Conservation (phyloP, 2,329 filamentous ascomycete species). For the Calonectria pseudoturangicola region DNA sequence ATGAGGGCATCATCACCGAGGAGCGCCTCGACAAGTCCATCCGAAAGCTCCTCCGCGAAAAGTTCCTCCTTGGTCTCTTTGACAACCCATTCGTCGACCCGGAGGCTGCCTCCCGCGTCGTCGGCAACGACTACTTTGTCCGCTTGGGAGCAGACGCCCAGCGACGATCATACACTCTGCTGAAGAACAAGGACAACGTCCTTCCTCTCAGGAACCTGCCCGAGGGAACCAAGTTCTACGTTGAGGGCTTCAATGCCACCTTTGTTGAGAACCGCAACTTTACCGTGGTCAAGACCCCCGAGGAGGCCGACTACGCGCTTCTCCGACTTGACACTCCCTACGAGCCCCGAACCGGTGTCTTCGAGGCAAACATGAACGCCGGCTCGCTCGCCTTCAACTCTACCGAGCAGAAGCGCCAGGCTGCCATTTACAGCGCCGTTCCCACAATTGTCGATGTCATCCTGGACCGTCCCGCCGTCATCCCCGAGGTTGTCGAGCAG, state of each 20-base stretch:
- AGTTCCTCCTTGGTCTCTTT: constrained; percentile 70
- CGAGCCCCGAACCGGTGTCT: constrained; percentile 58
- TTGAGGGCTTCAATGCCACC: constrained; percentile 44
- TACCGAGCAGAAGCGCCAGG: constrained; percentile 50
- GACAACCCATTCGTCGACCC: constrained; percentile 69
- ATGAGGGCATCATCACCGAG: constrained; percentile 64
- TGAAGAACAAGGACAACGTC: constrained; percentile 49
- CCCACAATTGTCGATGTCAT: constrained; percentile 65
- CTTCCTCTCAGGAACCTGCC: constrained; percentile 44
- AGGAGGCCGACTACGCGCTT: constrained; percentile 64
- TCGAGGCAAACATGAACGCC: constrained; percentile 58
- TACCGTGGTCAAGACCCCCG: constrained; percentile 58
- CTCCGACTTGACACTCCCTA: constrained; percentile 63
- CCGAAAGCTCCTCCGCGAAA: constrained; percentile 66
- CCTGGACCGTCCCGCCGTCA: constrained; percentile 63
- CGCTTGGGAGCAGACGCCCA: constrained; percentile 54
- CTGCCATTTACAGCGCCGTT: constrained; percentile 59
- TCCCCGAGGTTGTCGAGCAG: constrained; percentile 63
- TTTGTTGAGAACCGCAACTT: constrained; percentile 48
- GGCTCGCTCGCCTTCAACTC: constrained; percentile 63
- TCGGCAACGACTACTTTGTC: constrained; percentile 66
- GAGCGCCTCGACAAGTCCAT: constrained; percentile 66
- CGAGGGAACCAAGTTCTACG: constrained; percentile 45
- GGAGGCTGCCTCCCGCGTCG: constrained; percentile 62
- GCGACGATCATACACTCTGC: constrained; percentile 54